These are phyloP conservation scores for Solanum neorickii DNA, from an alignment of 257 asterid species.

Conservation along the genomic window DNA sequence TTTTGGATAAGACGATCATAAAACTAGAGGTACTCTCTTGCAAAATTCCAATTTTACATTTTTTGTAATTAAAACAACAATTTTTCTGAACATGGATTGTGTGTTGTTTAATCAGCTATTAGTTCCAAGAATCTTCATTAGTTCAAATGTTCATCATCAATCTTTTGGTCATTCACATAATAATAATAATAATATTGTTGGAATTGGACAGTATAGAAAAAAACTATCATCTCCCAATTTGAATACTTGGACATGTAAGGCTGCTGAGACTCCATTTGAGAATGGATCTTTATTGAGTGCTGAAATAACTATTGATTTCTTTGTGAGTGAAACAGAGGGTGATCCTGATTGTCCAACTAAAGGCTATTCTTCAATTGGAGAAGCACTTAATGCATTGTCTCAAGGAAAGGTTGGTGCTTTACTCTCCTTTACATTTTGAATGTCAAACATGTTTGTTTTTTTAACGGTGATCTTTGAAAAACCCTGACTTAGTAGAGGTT, in stretches of 20 bases:
- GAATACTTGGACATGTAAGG: constrained; percentile 15
- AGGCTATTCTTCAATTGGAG: constrained; percentile 63
- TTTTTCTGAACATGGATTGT: constrained; percentile 24
- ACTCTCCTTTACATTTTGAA: background rate
- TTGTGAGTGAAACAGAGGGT: constrained; percentile 82
- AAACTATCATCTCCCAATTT: constrained; percentile 4
- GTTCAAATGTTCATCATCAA: background rate
- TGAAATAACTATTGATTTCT: constrained; percentile 61
- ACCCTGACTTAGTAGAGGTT: background rate
- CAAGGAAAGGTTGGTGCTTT: constrained; percentile 33
- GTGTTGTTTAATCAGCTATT: constrained; percentile 21
- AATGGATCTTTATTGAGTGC: constrained; percentile 38
- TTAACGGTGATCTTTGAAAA: background rate
- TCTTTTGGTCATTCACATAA: background rate
- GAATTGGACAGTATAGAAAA: constrained; percentile 9
- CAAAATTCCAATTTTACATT: background rate
- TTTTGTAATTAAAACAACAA: background rate
- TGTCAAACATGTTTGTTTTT: background rate
- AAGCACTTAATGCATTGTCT: constrained; percentile 51
- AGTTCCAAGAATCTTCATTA: constrained; percentile 17
- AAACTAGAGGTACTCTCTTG: constrained; percentile 10
- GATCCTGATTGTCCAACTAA: constrained; percentile 82
- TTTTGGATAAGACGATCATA: constrained; percentile 8
- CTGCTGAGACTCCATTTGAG: constrained; percentile 15
- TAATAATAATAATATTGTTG: background rate